Percentiles rank a stretch among this genome's conserved stretches.
phyloP scores from a whole-genome alignment of 2,329 filamentous ascomycete genomes.

The Pseudogymnoascus sp. region DNA sequence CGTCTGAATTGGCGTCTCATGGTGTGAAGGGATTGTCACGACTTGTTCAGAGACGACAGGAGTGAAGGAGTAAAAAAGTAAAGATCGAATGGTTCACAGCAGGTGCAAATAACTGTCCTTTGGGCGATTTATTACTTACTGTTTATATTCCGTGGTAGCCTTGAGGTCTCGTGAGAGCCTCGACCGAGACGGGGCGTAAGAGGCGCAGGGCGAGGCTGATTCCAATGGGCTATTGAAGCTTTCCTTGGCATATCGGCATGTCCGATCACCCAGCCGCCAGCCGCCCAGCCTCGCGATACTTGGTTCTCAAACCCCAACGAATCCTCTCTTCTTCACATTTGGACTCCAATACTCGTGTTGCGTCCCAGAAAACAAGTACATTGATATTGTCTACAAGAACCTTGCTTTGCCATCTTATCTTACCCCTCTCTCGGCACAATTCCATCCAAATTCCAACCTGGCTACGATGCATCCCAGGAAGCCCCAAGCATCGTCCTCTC shows the following conservation, averaged over 20 bases:
- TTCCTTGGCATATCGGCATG: neutral
- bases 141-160: neutral
- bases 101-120: neutral
- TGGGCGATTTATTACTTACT: neutral
- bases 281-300: neutral
- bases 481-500: neutral
- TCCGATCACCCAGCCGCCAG: neutral
- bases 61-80: neutral
- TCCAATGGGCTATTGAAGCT: neutral
- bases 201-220: neutral
- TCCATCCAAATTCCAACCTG: neutral
- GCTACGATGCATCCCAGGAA: neutral
- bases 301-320: neutral
- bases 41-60: neutral
- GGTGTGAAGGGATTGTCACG: neutral
- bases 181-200: neutral
- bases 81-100: neutral
- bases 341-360: neutral
- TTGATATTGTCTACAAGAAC: neutral
- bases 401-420: neutral
- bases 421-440: neutral
- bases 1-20: neutral
- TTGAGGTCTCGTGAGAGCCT: neutral
- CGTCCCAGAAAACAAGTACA: neutral
- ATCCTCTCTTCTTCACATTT: neutral